Percentiles rank a stretch among this genome's conserved stretches.
phyloP scores from a whole-genome alignment of 176 grass and related monocot species.

The Melocanna baccifera region DNA sequence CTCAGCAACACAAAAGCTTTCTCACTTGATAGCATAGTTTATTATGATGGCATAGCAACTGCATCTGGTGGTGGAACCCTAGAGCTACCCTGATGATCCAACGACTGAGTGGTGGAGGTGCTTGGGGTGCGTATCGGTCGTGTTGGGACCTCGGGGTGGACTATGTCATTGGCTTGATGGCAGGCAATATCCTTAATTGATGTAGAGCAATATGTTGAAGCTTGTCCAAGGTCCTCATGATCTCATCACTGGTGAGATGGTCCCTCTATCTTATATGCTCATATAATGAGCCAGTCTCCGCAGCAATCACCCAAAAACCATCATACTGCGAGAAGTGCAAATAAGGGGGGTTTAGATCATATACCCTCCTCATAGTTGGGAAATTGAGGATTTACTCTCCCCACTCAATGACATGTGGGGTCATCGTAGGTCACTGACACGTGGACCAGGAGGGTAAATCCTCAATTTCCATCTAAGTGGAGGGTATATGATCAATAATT shows the following conservation, averaged over 20 bases:
- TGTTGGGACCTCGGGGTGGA: neutral
- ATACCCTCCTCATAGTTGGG: too few relatives aligned
- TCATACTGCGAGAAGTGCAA: slow-evolving; percentile 21
- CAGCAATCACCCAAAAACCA: slow-evolving; percentile 14
- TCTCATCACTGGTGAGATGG: slow-evolving; percentile 7
- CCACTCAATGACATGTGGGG: too few relatives aligned
- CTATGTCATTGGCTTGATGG: neutral
- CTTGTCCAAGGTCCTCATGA: slow-evolving; percentile 24
- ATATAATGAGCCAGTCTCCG: slow-evolving; percentile 1
- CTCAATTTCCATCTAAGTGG: too few relatives aligned
- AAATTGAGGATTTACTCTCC: too few relatives aligned
- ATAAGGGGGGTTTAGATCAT: too few relatives aligned
- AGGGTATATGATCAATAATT: too few relatives aligned
- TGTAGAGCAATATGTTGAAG: slow-evolving; percentile 20
- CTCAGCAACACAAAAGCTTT: neutral
- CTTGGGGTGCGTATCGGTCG: neutral
- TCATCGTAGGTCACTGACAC: too few relatives aligned
- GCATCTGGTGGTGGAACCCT: neutral
- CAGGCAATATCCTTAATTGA: slow-evolving; percentile 25
- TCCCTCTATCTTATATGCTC: neutral
- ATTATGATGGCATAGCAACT: neutral
- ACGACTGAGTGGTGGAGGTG: neutral
- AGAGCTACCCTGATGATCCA: slow-evolving; percentile 7
- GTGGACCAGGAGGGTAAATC: too few relatives aligned
- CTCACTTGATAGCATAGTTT: slow-evolving; percentile 23